Conservation (phyloP, 176 grass and related monocot genomes). For the Oropetium thomaeum region DNA sequence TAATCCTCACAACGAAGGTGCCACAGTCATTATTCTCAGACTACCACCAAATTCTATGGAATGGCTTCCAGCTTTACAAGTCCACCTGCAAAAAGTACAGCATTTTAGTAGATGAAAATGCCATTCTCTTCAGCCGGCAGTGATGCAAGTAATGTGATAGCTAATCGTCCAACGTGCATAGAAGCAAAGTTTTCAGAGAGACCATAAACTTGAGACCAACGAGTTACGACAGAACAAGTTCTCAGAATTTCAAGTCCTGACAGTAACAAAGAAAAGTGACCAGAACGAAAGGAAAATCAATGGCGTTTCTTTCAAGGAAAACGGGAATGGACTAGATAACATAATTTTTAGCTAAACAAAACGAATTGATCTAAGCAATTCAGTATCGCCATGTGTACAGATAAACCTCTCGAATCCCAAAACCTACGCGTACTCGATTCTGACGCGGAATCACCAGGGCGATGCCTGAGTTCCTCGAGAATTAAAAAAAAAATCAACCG, state of each 20-base stretch:
- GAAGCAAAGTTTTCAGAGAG: not conserved
- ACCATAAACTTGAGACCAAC: not conserved
- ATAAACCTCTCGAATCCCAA: not conserved
- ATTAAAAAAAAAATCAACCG: not conserved
- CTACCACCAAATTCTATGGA: not conserved
- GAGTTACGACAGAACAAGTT: not conserved
- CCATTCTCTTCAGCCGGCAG: not conserved
- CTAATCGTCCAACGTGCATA: not conserved
- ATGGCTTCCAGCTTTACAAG: not conserved
- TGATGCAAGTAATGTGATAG: not conserved
- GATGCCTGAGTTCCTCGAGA: not conserved
- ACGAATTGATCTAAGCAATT: not conserved
- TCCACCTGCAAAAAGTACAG: conserved; percentile 13
- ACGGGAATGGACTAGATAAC: not conserved
- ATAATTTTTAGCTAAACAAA: not conserved
- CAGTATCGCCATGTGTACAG: not conserved
- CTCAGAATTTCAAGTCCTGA: not conserved
- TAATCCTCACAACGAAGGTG: not conserved
- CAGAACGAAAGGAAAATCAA: not conserved
- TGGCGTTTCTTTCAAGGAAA: not conserved
- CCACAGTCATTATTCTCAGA: not conserved
- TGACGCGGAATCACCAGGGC: not conserved
- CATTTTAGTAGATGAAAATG: conserved; percentile 10
- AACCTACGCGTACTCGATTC: too few species aligned
- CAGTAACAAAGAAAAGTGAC: not conserved